These are phyloP conservation scores for Psidium friedrichsthalianum DNA, from an alignment of 345 rosid species.

Conservation along the genomic window DNA sequence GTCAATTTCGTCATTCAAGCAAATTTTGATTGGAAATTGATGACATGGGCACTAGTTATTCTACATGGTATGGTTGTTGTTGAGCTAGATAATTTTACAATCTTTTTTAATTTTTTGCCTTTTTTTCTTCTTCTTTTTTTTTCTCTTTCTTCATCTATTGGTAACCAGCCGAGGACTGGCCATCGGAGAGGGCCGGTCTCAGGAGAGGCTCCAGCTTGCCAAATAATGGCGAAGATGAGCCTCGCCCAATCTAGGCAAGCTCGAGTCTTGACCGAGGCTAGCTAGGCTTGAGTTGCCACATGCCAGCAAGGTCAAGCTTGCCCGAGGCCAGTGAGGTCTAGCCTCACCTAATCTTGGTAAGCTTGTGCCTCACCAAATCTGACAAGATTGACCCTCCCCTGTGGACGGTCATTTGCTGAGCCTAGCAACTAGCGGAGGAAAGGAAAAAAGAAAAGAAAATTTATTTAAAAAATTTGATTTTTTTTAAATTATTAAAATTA, in stretches of 20 bases:
- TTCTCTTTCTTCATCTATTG: background rate
- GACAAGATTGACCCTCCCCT: rapidly evolving
- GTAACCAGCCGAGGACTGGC: background rate
- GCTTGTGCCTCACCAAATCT: too few relatives aligned
- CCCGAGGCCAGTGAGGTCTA: background rate
- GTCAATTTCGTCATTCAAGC: background rate
- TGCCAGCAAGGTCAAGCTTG: rapidly evolving
- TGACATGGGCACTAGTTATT: rapidly evolving
- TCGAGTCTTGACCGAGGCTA: background rate
- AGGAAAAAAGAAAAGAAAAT: background rate
- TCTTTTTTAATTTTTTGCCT: background rate
- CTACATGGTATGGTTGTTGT: background rate
- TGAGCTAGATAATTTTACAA: background rate
- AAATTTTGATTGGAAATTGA: background rate
- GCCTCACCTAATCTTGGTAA: too few relatives aligned
- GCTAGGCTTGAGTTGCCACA: background rate
- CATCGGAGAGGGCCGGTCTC: too few relatives aligned
- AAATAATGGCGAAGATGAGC: background rate
- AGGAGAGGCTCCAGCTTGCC: background rate
- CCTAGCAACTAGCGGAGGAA: background rate
- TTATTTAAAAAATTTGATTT: background rate
- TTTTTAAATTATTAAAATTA: background rate
- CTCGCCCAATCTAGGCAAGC: background rate
- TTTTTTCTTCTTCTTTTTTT: background rate
- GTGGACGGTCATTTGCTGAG: rapidly evolving